These are phyloP conservation scores for Quillaja saponaria DNA, from an alignment of 306 rosid genomes.

Conservation along the genomic window DNA sequence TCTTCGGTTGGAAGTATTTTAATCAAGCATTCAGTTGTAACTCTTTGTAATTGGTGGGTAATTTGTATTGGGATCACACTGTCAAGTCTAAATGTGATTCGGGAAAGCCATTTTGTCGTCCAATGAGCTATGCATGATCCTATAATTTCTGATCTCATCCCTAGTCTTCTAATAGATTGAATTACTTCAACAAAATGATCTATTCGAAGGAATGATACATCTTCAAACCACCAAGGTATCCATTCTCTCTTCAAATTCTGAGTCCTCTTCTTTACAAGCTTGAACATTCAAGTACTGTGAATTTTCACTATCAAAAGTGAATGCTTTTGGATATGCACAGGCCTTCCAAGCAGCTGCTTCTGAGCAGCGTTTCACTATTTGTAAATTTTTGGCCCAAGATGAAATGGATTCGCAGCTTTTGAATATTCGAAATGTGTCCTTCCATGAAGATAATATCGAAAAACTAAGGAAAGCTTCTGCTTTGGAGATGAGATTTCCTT, in stretches of 20 bases:
- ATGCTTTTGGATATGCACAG: constrained; percentile 42
- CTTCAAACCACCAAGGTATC: constrained; percentile 79
- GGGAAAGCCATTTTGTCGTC: constrained; percentile 61
- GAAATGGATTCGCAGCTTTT: constrained; percentile 67
- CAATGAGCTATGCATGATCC: constrained; percentile 73
- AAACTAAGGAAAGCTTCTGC: constrained; percentile 66
- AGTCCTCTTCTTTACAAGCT: background rate
- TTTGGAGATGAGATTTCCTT: constrained; percentile 68
- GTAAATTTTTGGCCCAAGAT: constrained; percentile 58
- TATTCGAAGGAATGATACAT: constrained; percentile 52
- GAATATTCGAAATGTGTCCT: constrained; percentile 63
- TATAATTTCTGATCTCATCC: constrained; percentile 49
- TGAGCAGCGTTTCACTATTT: constrained; percentile 52
- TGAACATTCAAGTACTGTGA: constrained; percentile 17
- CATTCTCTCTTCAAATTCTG: constrained; percentile 18
- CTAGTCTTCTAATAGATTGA: constrained; percentile 48
- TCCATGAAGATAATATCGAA: constrained; percentile 70
- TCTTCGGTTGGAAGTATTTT: constrained; percentile 59
- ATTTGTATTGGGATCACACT: constrained; percentile 28
- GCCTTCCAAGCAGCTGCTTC: constrained; percentile 78
- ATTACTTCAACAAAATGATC: constrained; percentile 79
- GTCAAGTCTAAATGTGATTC: constrained; percentile 40
- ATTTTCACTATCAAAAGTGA: constrained; percentile 25
- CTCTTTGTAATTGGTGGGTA: constrained; percentile 38
- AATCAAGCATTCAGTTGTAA: constrained; percentile 66